phyloP scores from a whole-genome alignment of 768 basidiomycete genomes.

The Crepidotus variabilis region DNA sequence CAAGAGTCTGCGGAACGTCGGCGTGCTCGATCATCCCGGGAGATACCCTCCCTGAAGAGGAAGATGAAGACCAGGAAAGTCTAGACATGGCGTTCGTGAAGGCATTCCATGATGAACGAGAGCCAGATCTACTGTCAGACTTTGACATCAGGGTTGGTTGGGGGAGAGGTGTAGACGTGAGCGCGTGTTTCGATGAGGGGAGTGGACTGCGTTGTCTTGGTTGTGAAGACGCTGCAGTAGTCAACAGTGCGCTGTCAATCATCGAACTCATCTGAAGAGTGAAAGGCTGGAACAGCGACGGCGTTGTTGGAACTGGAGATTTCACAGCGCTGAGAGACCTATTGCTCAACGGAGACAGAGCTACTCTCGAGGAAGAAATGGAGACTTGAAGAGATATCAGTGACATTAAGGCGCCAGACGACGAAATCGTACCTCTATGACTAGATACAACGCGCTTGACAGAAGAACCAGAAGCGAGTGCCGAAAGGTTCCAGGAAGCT shows the following conservation, averaged over 20 bases:
- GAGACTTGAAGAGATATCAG: not conserved
- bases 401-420: not conserved
- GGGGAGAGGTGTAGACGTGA: not conserved
- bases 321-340: not conserved
- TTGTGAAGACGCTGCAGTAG: not conserved
- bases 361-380: not conserved
- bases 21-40: slow-evolving; percentile 12
- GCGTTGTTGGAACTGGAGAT: not conserved
- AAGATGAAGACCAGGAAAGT: not conserved
- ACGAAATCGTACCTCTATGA: too few relatives aligned
- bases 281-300: not conserved
- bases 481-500: not conserved
- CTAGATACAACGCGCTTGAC: too few relatives aligned
- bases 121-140: not conserved
- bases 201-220: not conserved
- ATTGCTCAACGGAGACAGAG: not conserved
- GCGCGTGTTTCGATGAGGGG: too few relatives aligned
- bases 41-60: slow-evolving; percentile 2
- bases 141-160: not conserved
- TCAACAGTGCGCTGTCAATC: not conserved
- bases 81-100: not conserved
- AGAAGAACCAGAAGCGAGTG: not conserved
- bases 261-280: not conserved
- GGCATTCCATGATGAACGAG: not conserved
- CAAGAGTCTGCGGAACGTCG: slow-evolving; percentile 6